Percentiles rank a stretch among this genome's conserved stretches.
Conservation (phyloP, 345 rosid species). For the Eucalyptus globulus region DNA sequence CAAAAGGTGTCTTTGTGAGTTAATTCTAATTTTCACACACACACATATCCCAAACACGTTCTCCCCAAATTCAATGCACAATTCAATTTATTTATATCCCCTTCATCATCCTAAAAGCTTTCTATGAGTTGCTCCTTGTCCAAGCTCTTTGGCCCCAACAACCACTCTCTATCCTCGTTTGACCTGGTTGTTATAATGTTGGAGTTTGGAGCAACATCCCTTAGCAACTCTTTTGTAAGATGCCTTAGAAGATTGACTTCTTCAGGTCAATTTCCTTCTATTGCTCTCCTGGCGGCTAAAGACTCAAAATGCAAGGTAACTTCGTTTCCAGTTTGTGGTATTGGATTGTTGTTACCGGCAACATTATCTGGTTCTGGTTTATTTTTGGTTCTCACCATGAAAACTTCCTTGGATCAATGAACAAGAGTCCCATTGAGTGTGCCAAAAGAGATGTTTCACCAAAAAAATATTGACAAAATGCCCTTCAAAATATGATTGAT, state of each 20-base stretch:
- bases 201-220: neutral
- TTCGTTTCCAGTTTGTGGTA: neutral
- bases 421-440: neutral
- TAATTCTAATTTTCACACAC: too few relatives aligned
- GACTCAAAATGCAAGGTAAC: neutral
- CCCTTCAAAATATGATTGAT: neutral
- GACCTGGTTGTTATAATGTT: too few relatives aligned
- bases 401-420: neutral
- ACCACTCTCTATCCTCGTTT: too few relatives aligned
- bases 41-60: too few relatives aligned
- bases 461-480: neutral
- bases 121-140: too few relatives aligned
- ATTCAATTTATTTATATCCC: too few relatives aligned
- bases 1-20: fast-evolving
- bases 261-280: neutral
- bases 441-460: neutral
- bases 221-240: neutral
- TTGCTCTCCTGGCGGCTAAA: neutral
- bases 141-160: too few relatives aligned
- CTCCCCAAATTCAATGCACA: too few relatives aligned
- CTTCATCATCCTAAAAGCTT: too few relatives aligned
- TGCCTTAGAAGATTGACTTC: neutral
- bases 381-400: neutral
- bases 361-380: neutral
- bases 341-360: neutral